These are phyloP conservation scores for Phytophthora sansomeana DNA, from an alignment of 352 stramenopile species.

Conservation along the genomic window DNA sequence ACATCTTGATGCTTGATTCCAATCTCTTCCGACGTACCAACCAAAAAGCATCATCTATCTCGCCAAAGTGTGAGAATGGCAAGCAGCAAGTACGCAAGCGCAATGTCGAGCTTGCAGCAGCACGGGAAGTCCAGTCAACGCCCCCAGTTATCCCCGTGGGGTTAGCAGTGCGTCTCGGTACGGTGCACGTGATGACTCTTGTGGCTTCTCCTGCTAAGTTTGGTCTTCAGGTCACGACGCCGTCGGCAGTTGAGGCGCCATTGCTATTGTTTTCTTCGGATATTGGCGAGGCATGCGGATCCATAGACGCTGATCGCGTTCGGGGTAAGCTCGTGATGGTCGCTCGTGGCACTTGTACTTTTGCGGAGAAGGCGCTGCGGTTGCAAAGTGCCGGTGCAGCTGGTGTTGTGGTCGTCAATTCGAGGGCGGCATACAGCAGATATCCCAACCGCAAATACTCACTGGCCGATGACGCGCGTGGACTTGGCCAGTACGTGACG, in stretches of 20 bases:
- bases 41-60: slow-evolving; percentile 8
- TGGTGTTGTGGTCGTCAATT: slow-evolving; percentile 79
- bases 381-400: slow-evolving; percentile 64
- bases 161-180: slow-evolving; percentile 63
- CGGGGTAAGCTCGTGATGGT: slow-evolving; percentile 76
- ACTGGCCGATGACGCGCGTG: slow-evolving; percentile 62
- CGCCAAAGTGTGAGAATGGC: slow-evolving; percentile 62
- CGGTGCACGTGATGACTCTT: slow-evolving; percentile 72
- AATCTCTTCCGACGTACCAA: slow-evolving; percentile 53
- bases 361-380: slow-evolving; percentile 76
- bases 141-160: slow-evolving; percentile 51
- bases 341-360: slow-evolving; percentile 73
- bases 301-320: slow-evolving; percentile 42
- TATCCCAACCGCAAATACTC: slow-evolving; percentile 68
- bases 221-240: slow-evolving; percentile 52
- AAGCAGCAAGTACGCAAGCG: slow-evolving; percentile 51
- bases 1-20: slow-evolving; percentile 73
- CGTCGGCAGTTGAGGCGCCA: slow-evolving; percentile 63
- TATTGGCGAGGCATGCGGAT: slow-evolving; percentile 58
- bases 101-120: slow-evolving; percentile 44
- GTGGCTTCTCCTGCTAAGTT: slow-evolving; percentile 76
- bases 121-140: slow-evolving; percentile 15
- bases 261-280: slow-evolving; percentile 51
- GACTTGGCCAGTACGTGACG: slow-evolving; percentile 50
- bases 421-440: slow-evolving; percentile 48